Percentiles rank a stretch among this genome's conserved stretches.
phyloP scores from a whole-genome alignment of 208 protist genomes.

The Lotmaria passim region DNA sequence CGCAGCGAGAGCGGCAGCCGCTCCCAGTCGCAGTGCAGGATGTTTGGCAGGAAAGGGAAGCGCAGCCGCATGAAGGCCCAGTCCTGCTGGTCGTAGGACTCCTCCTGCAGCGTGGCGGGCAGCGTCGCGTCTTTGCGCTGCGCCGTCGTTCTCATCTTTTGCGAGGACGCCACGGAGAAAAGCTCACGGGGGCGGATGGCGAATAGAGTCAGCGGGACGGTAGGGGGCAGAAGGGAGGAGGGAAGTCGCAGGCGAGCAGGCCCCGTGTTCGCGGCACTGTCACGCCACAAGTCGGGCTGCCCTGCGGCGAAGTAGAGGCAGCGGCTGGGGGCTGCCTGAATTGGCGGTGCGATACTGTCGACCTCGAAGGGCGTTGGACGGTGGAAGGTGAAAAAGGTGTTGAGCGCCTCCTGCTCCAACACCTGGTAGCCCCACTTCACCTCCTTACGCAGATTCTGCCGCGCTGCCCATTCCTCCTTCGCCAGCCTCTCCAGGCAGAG shows the following conservation, averaged over 20 bases:
- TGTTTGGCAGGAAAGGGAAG: constrained; percentile 46
- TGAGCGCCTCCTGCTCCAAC: constrained; percentile 16
- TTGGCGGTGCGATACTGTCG: not conserved
- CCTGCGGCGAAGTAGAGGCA: constrained; percentile 19
- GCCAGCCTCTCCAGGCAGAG: constrained; percentile 13
- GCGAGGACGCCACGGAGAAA: constrained; percentile 27
- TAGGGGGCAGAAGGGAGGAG: constrained; percentile 28
- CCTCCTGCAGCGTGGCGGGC: constrained; percentile 3
- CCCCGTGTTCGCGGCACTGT: not conserved
- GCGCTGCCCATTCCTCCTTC: constrained; percentile 19
- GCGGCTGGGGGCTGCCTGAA: not conserved
- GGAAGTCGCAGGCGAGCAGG: constrained; percentile 19
- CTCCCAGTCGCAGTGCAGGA: constrained; percentile 52
- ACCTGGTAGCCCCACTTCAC: constrained; percentile 21
- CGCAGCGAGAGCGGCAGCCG: constrained; percentile 48
- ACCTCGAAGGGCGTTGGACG: not conserved
- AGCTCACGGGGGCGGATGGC: constrained; percentile 54
- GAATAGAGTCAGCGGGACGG: constrained; percentile 40
- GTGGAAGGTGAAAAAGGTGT: constrained; percentile 9
- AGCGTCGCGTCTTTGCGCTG: not conserved
- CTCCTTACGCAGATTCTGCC: constrained; percentile 18
- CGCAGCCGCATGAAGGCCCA: constrained; percentile 50
- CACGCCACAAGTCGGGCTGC: constrained; percentile 11
- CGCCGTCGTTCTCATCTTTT: constrained; percentile 37
- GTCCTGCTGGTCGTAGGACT: constrained; percentile 38